Percentiles rank a stretch among this genome's conserved stretches.
Conservation (phyloP, 495 filamentous ascomycete genomes). For the Neurospora sp. region DNA sequence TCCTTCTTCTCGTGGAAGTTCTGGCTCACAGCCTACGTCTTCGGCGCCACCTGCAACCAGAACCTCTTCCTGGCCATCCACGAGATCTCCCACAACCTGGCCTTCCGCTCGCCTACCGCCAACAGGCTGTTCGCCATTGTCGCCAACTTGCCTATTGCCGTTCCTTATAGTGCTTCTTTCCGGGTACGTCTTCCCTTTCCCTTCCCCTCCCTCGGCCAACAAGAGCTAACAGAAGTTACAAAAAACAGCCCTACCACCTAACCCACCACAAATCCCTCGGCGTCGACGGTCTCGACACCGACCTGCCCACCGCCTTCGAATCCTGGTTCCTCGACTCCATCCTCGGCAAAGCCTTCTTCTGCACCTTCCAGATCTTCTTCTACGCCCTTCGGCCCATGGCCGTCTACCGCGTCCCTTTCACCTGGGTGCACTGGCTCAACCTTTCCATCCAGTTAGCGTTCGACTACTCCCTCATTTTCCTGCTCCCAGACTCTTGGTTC, state of each 20-base stretch:
- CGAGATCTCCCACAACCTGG: conserved; percentile 97
- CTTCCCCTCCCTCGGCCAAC: not conserved
- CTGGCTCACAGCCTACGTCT: conserved; percentile 77
- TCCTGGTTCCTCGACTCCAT: conserved; percentile 75
- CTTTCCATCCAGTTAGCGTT: conserved; percentile 65
- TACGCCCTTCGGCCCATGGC: conserved; percentile 98
- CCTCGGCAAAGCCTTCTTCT: conserved; percentile 97
- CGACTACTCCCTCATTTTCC: conserved; percentile 56
- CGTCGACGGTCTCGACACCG: conserved; percentile 91
- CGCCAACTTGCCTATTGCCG: conserved; percentile 89
- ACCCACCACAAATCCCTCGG: conserved; percentile 99
- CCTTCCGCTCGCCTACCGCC: conserved; percentile 72
- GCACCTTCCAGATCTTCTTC: conserved; percentile 98
- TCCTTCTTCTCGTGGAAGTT: conserved; percentile 74
- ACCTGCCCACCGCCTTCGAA: conserved; percentile 87
- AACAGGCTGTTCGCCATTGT: conserved; percentile 85
- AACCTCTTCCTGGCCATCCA: conserved; percentile 98
- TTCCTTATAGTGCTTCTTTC: conserved; percentile 96
- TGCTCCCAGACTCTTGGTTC: conserved; percentile 24
- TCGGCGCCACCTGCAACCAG: conserved; percentile 95
- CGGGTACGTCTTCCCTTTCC: conserved; percentile 41
- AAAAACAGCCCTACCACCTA: conserved; percentile 77
- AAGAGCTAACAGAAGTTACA: conserved; percentile 1
- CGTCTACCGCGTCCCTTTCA: conserved; percentile 82
- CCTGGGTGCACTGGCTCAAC: conserved; percentile 75